A percentile compares a stretch with the other conserved stretches of the same genome.
These are phyloP conservation scores for Beauveria caledonica DNA, from an alignment of 2,329 filamentous ascomycete species.

Conservation along the genomic window DNA sequence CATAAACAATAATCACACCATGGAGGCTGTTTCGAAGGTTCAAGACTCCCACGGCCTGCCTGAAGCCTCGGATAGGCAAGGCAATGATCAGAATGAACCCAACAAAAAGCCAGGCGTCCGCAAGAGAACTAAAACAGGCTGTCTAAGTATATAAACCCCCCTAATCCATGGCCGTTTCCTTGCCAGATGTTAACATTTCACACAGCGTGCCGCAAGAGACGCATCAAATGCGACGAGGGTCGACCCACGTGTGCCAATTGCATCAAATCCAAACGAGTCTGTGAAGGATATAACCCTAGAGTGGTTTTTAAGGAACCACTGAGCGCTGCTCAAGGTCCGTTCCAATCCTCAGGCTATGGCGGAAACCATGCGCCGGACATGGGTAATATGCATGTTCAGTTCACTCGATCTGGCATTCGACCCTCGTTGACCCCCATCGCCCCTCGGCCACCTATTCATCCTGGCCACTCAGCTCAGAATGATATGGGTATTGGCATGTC, in stretches of 20 bases:
- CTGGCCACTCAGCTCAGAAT: not conserved
- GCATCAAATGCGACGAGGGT: slow-evolving; percentile 95
- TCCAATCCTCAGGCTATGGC: slow-evolving; percentile 7
- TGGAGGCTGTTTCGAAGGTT: not conserved
- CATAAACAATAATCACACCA: not conserved
- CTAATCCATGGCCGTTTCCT: not conserved
- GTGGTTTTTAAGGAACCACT: slow-evolving; percentile 72
- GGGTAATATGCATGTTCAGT: slow-evolving; percentile 17
- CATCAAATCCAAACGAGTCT: slow-evolving; percentile 75
- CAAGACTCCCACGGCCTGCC: slow-evolving; percentile 1
- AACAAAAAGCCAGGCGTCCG: slow-evolving; percentile 42
- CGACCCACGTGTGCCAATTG: slow-evolving; percentile 76
- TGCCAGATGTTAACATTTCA: not conserved
- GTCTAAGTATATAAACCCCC: slow-evolving; percentile 56
- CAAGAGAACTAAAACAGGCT: slow-evolving; percentile 86
- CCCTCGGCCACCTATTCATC: slow-evolving; percentile 19
- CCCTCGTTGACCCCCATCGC: slow-evolving; percentile 36
- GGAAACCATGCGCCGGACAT: slow-evolving; percentile 18
- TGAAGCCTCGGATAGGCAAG: slow-evolving; percentile 24
- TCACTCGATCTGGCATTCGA: slow-evolving; percentile 1
- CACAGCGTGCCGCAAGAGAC: slow-evolving; percentile 79
- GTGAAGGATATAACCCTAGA: slow-evolving; percentile 75
- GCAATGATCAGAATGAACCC: slow-evolving; percentile 32
- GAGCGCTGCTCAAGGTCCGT: slow-evolving; percentile 30
- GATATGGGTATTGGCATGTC: not conserved